A percentile compares a stretch with the other conserved stretches of the same genome.
Conservation (phyloP, 768 basidiomycete species). For the Suillus subluteus region DNA sequence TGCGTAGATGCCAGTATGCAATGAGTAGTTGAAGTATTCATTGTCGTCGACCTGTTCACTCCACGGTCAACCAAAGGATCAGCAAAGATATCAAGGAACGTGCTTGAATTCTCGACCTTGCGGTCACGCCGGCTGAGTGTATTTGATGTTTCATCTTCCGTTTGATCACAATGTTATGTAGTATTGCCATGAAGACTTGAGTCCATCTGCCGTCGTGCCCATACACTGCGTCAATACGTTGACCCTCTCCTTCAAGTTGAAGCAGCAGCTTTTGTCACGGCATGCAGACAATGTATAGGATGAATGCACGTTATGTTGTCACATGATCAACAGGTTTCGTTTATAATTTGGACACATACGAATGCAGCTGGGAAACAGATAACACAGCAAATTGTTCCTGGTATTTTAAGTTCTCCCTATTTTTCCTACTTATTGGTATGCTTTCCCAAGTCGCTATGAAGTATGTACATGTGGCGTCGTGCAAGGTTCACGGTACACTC, state of each 20-base stretch:
- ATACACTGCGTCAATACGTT: background rate
- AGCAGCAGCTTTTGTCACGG: background rate
- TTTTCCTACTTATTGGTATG: background rate
- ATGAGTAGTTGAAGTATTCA: background rate
- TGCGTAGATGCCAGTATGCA: background rate
- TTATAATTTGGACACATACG: background rate
- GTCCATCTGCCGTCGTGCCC: background rate
- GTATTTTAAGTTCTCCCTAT: background rate
- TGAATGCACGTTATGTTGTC: background rate
- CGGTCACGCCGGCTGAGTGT: too few relatives aligned
- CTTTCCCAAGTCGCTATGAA: background rate
- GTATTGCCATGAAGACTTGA: background rate
- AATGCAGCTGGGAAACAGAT: background rate
- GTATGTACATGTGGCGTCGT: background rate
- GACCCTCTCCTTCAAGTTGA: background rate
- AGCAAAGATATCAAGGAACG: background rate
- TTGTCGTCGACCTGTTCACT: background rate
- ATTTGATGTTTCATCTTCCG: background rate
- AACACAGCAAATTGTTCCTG: background rate
- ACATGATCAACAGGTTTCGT: background rate
- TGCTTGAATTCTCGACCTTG: background rate
- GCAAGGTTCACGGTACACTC: too few relatives aligned
- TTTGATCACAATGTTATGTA: background rate
- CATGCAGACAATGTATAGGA: too few relatives aligned
- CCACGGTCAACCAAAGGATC: background rate